These are phyloP conservation scores for Penicillium thymicola DNA, from an alignment of 2,329 filamentous ascomycete genomes.

Conservation along the genomic window DNA sequence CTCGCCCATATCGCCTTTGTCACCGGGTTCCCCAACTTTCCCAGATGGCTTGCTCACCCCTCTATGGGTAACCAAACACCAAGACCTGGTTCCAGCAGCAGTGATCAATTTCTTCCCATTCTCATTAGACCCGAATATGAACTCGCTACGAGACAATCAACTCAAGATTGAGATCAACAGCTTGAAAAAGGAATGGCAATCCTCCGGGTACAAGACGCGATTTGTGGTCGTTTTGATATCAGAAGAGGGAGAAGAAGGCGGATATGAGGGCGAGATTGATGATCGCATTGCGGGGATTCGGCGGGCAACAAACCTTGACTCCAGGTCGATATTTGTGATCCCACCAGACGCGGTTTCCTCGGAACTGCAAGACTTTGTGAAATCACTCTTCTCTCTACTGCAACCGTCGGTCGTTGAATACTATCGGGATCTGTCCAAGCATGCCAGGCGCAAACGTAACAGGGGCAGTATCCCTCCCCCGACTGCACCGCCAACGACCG, in stretches of 20 bases:
- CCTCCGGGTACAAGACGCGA: slow-evolving; percentile 66
- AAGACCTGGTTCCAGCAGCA: slow-evolving; percentile 74
- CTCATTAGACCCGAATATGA: slow-evolving; percentile 67
- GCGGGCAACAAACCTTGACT: slow-evolving; percentile 73
- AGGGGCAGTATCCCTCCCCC: slow-evolving; percentile 74
- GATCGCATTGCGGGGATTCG: slow-evolving; percentile 77
- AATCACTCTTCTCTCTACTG: slow-evolving; percentile 67
- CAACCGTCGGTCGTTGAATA: slow-evolving; percentile 80
- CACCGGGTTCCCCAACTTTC: slow-evolving; percentile 76
- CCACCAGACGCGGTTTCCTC: slow-evolving; percentile 67
- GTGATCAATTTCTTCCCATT: slow-evolving; percentile 79
- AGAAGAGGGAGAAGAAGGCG: slow-evolving; percentile 65
- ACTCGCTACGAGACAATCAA: slow-evolving; percentile 78
- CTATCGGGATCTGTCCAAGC: slow-evolving; percentile 90
- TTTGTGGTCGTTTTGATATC: slow-evolving; percentile 75
- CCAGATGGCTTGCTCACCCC: slow-evolving; percentile 84
- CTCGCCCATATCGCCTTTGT: slow-evolving; percentile 87
- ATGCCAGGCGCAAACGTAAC: slow-evolving; percentile 81
- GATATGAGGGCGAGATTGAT: slow-evolving; percentile 61
- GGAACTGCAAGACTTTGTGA: slow-evolving; percentile 71
- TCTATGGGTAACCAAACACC: slow-evolving; percentile 85
- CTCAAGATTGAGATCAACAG: slow-evolving; percentile 83
- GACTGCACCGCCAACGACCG: slow-evolving; percentile 75
- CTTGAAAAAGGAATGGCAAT: slow-evolving; percentile 63
- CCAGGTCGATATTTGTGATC: slow-evolving; percentile 81